These are phyloP conservation scores for Lachnellula willkommii DNA, from an alignment of 2,329 filamentous ascomycete genomes.

Conservation along the genomic window DNA sequence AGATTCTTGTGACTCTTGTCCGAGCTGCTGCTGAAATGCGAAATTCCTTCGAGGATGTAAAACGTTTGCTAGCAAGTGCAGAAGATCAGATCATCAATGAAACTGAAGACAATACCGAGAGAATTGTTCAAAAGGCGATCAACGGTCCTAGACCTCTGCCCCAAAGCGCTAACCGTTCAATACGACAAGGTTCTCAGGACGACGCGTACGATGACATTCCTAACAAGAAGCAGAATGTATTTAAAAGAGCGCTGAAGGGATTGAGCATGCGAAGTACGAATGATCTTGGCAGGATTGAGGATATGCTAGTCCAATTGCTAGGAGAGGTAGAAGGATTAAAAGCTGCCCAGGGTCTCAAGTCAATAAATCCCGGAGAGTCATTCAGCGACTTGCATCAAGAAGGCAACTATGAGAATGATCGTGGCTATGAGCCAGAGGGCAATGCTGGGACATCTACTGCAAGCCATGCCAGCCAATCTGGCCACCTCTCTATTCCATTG, in stretches of 20 bases:
- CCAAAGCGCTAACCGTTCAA: conserved; percentile 44
- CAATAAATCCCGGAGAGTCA: conserved; percentile 55
- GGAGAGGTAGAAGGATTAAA: conserved; percentile 86
- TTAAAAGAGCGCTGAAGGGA: conserved; percentile 87
- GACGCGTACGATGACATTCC: conserved; percentile 51
- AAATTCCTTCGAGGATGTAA: conserved; percentile 92
- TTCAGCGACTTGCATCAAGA: conserved; percentile 63
- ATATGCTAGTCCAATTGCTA: conserved; percentile 86
- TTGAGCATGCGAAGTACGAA: conserved; percentile 81
- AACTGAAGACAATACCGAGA: conserved; percentile 82
- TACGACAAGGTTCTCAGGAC: conserved; percentile 44
- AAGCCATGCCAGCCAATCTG: conserved; percentile 68
- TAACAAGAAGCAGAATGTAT: conserved; percentile 86
- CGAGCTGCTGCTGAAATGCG: conserved; percentile 95
- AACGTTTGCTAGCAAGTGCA: conserved; percentile 82
- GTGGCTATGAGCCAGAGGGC: conserved; percentile 79
- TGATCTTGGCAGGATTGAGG: conserved; percentile 82
- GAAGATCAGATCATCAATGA: conserved; percentile 84
- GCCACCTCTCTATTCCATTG: conserved; percentile 61
- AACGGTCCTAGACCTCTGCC: conserved; percentile 83
- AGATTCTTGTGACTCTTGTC: conserved; percentile 91
- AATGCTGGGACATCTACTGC: conserved; percentile 70
- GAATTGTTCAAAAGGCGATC: conserved; percentile 74
- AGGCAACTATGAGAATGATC: conserved; percentile 61
- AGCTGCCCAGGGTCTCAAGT: conserved; percentile 44